Percentiles rank a stretch among this genome's conserved stretches.
These are phyloP conservation scores for Aspergillus jensenii DNA, from an alignment of 2,329 filamentous ascomycete genomes.

Conservation along the genomic window DNA sequence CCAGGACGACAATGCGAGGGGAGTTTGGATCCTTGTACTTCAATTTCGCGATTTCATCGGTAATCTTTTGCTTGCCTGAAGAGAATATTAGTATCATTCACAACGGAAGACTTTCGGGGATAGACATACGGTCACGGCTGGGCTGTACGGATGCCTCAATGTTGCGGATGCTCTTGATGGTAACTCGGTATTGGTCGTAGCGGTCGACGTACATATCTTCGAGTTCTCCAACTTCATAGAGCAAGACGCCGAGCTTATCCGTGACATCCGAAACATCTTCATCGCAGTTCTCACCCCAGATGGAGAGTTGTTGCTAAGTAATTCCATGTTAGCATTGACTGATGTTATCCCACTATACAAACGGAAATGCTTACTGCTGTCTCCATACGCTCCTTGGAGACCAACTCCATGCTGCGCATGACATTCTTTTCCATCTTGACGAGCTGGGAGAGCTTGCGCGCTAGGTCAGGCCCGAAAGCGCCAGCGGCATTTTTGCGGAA, in stretches of 20 bases:
- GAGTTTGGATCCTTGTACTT: conserved; percentile 99
- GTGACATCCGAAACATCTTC: conserved; percentile 99
- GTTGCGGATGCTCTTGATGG: conserved; percentile 98
- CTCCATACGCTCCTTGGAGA: conserved; percentile 95
- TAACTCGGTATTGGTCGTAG: conserved; percentile 98
- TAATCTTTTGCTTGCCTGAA: conserved; percentile 96
- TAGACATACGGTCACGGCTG: conserved; percentile 77
- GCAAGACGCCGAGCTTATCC: conserved; percentile 94
- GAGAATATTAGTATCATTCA: conserved; percentile 8
- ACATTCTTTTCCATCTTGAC: conserved; percentile 99
- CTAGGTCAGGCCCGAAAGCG: conserved; percentile 73
- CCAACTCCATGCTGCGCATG: conserved; percentile 96
- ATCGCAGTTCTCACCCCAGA: conserved; percentile 94
- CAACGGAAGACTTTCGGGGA: background rate
- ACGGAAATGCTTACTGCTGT: conserved; percentile 71
- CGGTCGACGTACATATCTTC: conserved; percentile 98
- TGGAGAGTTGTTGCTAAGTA: conserved; percentile 88
- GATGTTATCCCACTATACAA: background rate
- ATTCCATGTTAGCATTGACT: background rate
- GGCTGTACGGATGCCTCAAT: conserved; percentile 98
- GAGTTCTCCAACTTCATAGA: conserved; percentile 97
- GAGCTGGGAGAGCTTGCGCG: conserved; percentile 95
- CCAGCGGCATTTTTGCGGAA: conserved; percentile 54
- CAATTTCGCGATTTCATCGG: conserved; percentile 95
- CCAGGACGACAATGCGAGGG: conserved; percentile 93